Evolutionary conservation across 2,329 filamentous ascomycete species (phyloP).

Genomic region (Spiromastix sp.): DNA sequence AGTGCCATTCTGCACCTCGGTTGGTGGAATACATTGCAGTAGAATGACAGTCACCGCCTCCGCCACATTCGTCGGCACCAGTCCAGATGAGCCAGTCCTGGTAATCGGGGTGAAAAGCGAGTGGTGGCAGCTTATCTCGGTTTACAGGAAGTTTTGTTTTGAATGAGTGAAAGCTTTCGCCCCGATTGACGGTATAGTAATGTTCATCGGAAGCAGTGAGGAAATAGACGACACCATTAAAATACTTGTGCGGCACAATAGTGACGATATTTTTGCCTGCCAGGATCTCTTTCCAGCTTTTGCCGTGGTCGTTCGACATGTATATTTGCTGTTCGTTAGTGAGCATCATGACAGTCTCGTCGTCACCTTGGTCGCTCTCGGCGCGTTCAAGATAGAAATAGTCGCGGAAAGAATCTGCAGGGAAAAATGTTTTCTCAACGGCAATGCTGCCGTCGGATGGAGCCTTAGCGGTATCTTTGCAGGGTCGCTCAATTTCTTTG

Average conservation of each 20-base stretch:
- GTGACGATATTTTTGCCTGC: constrained; percentile 57
- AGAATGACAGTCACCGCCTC: constrained; percentile 52
- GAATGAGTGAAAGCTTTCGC: constrained; percentile 62
- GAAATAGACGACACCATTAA: constrained; percentile 80
- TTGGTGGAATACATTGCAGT: constrained; percentile 70
- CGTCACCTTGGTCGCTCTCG: constrained; percentile 50
- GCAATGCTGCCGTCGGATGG: constrained; percentile 56
- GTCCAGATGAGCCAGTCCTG: constrained; percentile 91
- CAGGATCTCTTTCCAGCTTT: constrained; percentile 66
- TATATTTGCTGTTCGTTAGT: constrained; percentile 53
- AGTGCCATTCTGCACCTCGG: constrained; percentile 68
- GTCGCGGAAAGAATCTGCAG: constrained; percentile 44
- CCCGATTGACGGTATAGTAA: constrained; percentile 73
- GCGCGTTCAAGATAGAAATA: constrained; percentile 72
- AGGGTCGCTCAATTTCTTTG: constrained; percentile 62
- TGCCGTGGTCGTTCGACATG: constrained; percentile 77
- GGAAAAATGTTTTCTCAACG: constrained; percentile 52
- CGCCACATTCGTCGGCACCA: constrained; percentile 56
- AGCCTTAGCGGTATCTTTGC: constrained; percentile 50
- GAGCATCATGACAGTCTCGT: constrained; percentile 63
- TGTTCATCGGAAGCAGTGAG: constrained; percentile 59
- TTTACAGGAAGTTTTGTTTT: constrained; percentile 55
- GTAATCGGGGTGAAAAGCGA: constrained; percentile 73
- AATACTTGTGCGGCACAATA: constrained; percentile 69
- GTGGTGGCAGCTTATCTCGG: constrained; percentile 36